Conservation (phyloP, 2,329 filamentous ascomycete species). For the Verticillium longisporum region DNA sequence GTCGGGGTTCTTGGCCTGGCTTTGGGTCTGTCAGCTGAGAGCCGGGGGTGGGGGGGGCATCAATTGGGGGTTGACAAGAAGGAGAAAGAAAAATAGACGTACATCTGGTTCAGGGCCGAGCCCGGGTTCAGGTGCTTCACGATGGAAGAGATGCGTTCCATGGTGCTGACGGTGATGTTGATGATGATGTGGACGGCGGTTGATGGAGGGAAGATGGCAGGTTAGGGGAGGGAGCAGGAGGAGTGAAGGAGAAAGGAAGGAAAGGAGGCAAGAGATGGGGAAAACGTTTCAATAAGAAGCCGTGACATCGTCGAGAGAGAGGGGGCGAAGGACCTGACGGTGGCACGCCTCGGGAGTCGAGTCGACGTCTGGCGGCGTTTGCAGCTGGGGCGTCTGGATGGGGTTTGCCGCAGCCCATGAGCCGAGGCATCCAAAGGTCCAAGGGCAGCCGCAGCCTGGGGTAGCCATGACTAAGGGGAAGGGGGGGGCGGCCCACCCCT, state of each 20-base stretch:
- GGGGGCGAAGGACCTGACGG: not conserved
- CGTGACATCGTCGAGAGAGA: not conserved
- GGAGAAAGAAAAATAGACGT: conserved; percentile 29
- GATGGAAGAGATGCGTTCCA: conserved; percentile 86
- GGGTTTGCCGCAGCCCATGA: not conserved
- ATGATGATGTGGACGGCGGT: not conserved
- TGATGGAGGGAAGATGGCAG: not conserved
- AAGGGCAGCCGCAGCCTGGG: not conserved
- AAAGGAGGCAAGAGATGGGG: not conserved
- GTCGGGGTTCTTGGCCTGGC: conserved; percentile 86
- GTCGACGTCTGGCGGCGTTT: not conserved
- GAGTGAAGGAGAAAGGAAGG: not conserved
- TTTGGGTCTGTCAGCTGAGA: conserved; percentile 28
- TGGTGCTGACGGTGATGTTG: conserved; percentile 28
- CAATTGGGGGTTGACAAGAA: too few species aligned
- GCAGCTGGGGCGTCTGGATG: not conserved
- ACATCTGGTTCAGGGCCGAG: conserved; percentile 71
- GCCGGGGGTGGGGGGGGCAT: not conserved
- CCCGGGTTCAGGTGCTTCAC: conserved; percentile 77
- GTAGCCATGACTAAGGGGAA: not conserved
- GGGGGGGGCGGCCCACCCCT: too few species aligned
- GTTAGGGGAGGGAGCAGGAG: not conserved
- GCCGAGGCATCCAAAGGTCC: not conserved
- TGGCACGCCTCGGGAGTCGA: not conserved
- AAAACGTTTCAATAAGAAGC: conserved; percentile 2